Conservation (phyloP, 2,329 filamentous ascomycete genomes). For the Cytospora mali region DNA sequence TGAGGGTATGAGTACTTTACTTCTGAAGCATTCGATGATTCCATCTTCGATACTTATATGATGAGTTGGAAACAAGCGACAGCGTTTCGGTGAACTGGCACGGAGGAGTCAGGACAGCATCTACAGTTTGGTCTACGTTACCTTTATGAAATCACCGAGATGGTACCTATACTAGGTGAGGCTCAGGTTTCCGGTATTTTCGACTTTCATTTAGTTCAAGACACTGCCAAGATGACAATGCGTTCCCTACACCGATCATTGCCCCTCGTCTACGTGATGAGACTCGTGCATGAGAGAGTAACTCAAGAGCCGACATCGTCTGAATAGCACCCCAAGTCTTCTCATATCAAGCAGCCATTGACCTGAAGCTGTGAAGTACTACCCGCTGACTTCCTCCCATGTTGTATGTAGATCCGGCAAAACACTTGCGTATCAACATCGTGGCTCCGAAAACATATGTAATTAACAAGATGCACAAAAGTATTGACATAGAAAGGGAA, state of each 20-base stretch:
- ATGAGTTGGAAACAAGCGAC: not conserved
- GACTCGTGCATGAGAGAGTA: slow-evolving; percentile 9
- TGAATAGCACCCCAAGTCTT: slow-evolving; percentile 7
- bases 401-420: not conserved
- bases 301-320: slow-evolving; percentile 27
- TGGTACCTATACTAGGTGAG: too few relatives aligned
- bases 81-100: too few relatives aligned
- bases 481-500: not conserved
- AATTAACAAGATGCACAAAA: too few relatives aligned
- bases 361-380: too few relatives aligned
- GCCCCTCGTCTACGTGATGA: slow-evolving; percentile 21
- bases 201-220: not conserved
- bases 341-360: too few relatives aligned
- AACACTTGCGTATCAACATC: too few relatives aligned
- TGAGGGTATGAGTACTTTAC: too few relatives aligned
- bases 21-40: not conserved
- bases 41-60: not conserved
- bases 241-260: slow-evolving; percentile 22
- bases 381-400: not conserved
- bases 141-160: too few relatives aligned
- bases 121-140: too few relatives aligned
- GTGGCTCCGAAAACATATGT: too few relatives aligned
- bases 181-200: fast-evolving
- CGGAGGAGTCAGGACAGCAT: too few relatives aligned
- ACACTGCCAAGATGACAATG: slow-evolving; percentile 15